Base-by-base conservation (phyloP, 371 early-diverging fungal species). In the Thermomucor indicae-seudaticae region DNA sequence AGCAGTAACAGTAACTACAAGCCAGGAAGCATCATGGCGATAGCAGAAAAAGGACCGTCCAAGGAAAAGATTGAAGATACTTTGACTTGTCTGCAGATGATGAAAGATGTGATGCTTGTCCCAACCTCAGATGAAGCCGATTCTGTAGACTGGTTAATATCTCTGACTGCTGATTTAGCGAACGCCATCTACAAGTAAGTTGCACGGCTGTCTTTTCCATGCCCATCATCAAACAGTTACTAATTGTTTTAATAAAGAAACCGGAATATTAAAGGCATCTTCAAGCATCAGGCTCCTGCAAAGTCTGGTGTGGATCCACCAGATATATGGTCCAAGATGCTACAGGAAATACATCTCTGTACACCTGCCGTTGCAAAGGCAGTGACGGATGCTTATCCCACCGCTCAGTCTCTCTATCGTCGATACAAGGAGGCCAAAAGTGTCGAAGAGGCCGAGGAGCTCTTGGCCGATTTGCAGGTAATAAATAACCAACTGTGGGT, bases 281-380 rank as follows among this genome's bases (percentile, higher is more conserved):
- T 41, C 12, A 37, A 39, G 14, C 34, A 53, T 7, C 51, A 55
- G 20, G 54, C 40, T 1, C 45, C 55, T 5, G 29, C 42, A 6
- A 38, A 44, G 24, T 49, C 73, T 31, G 88, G 89, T 2, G 44
- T 22, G 1, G 70, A 71, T 49, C 38, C 67, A 2, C 37, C 54
- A 8, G 87, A 90, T 54, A 79, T 75, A 0, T 90, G 84, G 81
- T 51, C 53, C 10, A 73, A 71, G 41, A 81, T 83, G 77, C 61
- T 90, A 7, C 80, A 86, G 53, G 81, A 85, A 53, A 70, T 90
- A 11, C 82, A 79, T 31, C 60, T 77, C 27, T 77, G 83, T 31
- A 83, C 87, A 1, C 70, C 72, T 7, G 49, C 67, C 1, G 59
- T 79, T 3, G 86, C 91, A 3, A 67, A 62, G 14, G 78, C 81